Evolutionary conservation across 2,329 filamentous ascomycete species (phyloP).

Genomic region (Cladorrhinum sp.): DNA sequence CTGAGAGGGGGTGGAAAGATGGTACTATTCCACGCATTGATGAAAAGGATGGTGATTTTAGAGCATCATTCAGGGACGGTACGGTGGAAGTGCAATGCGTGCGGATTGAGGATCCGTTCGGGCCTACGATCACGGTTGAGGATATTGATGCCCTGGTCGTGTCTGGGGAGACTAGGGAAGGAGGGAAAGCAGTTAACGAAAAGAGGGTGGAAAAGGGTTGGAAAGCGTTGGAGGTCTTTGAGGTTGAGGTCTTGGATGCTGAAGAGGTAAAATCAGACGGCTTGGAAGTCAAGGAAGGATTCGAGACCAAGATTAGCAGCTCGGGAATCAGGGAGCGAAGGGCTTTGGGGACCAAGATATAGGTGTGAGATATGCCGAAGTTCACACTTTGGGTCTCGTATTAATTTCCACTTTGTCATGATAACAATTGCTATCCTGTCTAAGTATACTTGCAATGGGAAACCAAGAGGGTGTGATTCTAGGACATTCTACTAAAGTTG

Average conservation of each 20-base stretch:
- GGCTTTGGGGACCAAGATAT: conserved; percentile 32
- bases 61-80: conserved; percentile 57
- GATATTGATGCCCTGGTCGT: conserved; percentile 78
- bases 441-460: no score
- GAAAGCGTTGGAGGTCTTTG: conserved; percentile 73
- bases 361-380: not conserved
- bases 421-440: no score
- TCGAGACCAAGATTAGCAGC: conserved; percentile 85
- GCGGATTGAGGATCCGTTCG: conserved; percentile 82
- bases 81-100: conserved; percentile 71
- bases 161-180: conserved; percentile 81
- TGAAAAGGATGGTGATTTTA: conserved; percentile 44
- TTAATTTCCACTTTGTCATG: no score
- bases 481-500: no score
- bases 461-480: no score
- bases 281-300: conserved; percentile 52
- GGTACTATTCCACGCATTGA: conserved; percentile 37
- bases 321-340: conserved; percentile 68
- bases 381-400: not conserved
- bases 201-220: conserved; percentile 74
- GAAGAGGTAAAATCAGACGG: conserved; percentile 44
- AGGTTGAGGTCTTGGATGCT: conserved; percentile 82
- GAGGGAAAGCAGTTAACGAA: conserved; percentile 83
- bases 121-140: conserved; percentile 82
- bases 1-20: conserved; percentile 43